Conservation (phyloP, 2,329 filamentous ascomycete species). For the Epichloe uncinata region DNA sequence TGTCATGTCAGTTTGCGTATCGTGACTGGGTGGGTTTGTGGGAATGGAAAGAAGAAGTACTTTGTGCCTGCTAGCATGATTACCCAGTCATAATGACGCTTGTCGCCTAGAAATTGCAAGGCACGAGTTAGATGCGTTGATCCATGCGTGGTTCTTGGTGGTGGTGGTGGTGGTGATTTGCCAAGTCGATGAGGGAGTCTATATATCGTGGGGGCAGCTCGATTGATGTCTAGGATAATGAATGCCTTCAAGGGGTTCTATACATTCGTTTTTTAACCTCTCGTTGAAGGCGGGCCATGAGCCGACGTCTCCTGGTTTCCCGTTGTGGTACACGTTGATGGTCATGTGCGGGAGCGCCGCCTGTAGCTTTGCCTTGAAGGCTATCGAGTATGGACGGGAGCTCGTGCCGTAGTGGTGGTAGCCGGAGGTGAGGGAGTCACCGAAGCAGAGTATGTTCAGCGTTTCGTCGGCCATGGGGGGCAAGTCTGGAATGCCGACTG, state of each 20-base stretch:
- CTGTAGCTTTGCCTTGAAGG: slow-evolving; percentile 32
- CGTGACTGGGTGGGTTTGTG: background rate
- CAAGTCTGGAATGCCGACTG: no score
- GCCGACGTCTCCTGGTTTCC: slow-evolving; percentile 38
- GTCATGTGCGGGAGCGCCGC: slow-evolving; percentile 29
- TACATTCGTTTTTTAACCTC: slow-evolving; percentile 24
- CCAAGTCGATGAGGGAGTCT: no score
- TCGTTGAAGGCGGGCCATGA: slow-evolving; percentile 17
- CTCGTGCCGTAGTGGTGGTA: slow-evolving; percentile 28
- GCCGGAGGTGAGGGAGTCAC: slow-evolving; percentile 50
- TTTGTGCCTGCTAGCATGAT: slow-evolving; percentile 54
- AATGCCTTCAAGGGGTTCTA: background rate
- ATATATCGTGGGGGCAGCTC: background rate
- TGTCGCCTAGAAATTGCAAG: slow-evolving; percentile 8
- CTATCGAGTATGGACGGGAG: slow-evolving; percentile 39
- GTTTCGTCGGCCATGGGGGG: slow-evolving; percentile 4
- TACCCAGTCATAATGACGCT: slow-evolving; percentile 40
- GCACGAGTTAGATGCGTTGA: no score
- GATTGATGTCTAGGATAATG: no score
- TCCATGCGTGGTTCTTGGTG: no score
- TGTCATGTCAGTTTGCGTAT: background rate
- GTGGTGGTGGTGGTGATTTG: no score
- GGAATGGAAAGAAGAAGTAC: slow-evolving; percentile 13
- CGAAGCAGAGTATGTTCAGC: slow-evolving; percentile 48
- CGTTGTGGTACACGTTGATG: slow-evolving; percentile 34